Percentiles rank a stretch among this genome's conserved stretches.
phyloP scores from a whole-genome alignment of 352 stramenopile species.

The Phytophthora litchii region DNA sequence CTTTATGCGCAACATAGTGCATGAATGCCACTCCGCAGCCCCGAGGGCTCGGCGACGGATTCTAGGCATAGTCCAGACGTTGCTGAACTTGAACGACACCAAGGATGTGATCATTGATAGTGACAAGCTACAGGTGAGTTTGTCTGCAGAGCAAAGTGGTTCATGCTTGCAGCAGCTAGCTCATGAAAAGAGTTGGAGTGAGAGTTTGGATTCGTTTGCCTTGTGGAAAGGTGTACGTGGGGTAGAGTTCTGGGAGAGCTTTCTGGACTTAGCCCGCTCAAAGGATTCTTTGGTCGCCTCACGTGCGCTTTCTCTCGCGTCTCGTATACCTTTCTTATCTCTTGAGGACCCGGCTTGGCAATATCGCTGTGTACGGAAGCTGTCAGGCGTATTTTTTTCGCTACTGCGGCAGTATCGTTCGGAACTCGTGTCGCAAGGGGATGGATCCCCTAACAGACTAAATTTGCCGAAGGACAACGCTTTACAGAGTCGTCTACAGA shows the following conservation, averaged over 20 bases:
- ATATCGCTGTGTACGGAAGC: conserved; percentile 70
- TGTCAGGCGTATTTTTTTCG: conserved; percentile 63
- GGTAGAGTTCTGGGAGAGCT: conserved; percentile 63
- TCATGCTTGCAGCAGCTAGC: conserved; percentile 43
- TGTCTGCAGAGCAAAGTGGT: conserved; percentile 15
- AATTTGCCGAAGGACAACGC: conserved; percentile 4
- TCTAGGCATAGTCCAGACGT: conserved; percentile 45
- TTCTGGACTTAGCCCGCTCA: conserved; percentile 60
- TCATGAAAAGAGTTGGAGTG: conserved; percentile 35
- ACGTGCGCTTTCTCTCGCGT: conserved; percentile 56
- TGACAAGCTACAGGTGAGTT: conserved; percentile 22
- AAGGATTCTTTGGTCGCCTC: conserved; percentile 44
- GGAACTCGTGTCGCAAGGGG: conserved; percentile 39
- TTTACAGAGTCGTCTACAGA: conserved; percentile 42
- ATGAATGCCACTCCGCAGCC: conserved; percentile 35
- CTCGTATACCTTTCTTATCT: conserved; percentile 59
- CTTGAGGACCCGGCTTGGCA: conserved; percentile 80
- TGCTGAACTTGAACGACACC: conserved; percentile 38
- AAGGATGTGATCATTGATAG: conserved; percentile 16
- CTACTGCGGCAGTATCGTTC: conserved; percentile 54
- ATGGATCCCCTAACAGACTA: conserved; percentile 12
- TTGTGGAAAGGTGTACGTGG: conserved; percentile 58
- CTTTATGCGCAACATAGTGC: conserved; percentile 48
- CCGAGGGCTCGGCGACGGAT: conserved; percentile 40
- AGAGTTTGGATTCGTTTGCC: conserved; percentile 44